Conservation (phyloP, 1,284 basidiomycete genomes). For the Mrakiaceae sp. region DNA sequence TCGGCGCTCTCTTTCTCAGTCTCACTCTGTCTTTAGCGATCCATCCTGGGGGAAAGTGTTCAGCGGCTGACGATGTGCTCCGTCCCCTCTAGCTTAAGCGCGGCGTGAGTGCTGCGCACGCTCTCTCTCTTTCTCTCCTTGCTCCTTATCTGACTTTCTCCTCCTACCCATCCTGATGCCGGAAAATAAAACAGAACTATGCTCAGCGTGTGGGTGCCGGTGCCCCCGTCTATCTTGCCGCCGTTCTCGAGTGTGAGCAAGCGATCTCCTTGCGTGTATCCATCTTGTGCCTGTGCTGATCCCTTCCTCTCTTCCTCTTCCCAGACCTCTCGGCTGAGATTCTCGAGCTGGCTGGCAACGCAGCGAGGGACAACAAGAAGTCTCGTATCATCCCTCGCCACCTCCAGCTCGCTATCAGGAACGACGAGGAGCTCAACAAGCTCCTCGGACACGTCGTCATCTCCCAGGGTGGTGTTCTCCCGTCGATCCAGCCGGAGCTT, state of each 20-base stretch:
- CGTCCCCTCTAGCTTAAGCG: too few species aligned
- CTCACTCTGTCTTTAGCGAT: too few species aligned
- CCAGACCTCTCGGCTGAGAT: conserved; percentile 76
- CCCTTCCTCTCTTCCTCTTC: conserved; percentile 24
- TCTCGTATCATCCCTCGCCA: conserved; percentile 86
- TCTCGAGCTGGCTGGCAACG: conserved; percentile 77
- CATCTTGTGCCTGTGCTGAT: conserved; percentile 27
- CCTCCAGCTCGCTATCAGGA: conserved; percentile 78
- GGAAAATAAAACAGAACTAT: conserved; percentile 56
- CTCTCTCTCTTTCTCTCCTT: too few species aligned
- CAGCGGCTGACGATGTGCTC: too few species aligned
- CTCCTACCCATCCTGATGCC: background rate
- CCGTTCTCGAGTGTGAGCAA: conserved; percentile 23
- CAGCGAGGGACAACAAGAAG: conserved; percentile 47
- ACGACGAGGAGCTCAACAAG: conserved; percentile 58
- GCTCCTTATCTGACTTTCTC: background rate
- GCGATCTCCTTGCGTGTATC: background rate
- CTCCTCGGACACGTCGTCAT: conserved; percentile 76
- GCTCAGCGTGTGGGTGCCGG: conserved; percentile 56
- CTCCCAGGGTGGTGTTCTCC: conserved; percentile 83
- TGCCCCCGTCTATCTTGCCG: conserved; percentile 26
- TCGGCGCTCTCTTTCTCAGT: too few species aligned
- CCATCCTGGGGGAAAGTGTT: too few species aligned
- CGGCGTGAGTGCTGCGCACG: too few species aligned
- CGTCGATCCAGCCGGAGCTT: conserved; percentile 54